Evolutionary conservation across 768 basidiomycete genomes (phyloP), one percentile per base, ranked within the genome.

Genomic region (Nidularia pulvinata): DNA sequence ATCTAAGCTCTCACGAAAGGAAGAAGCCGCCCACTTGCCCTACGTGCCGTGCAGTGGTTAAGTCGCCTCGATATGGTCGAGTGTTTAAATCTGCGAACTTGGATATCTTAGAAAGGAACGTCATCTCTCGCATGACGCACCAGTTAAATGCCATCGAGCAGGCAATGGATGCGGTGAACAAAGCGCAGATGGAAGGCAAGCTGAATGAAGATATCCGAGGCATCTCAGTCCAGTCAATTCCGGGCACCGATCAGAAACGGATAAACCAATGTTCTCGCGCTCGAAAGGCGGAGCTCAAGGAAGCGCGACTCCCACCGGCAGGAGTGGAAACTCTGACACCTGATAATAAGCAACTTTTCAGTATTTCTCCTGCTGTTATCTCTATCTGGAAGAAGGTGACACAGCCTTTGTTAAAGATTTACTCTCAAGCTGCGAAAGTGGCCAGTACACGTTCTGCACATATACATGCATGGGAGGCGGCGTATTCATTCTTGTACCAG

Each of bases 21-120:
- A 62, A 67, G 58, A 66, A 64, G 47, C 79, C 80, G 1, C 84
- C 86, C 0, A 68, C 73, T 0, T 90, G 89, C 56, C 88, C 88
- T 0, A 80, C 77, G 4, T 90, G 88, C 61, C 81, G 85, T 33
- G 59, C 69, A 5, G 72, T 78, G 1, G 82, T 90, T 54, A 82
- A 77, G 1, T 70, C 80, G 2, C 78, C 74, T 3, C 79, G 86
- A 3, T 89, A 90, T 57, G 80, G 85, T 6, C 78, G 86, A 3
- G 67, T 81, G 35, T 76, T 74, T 61, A 90, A 89, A 62, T 77
- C 82, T 6, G 84, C 86, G 0, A 74, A 80, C 46, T 67, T 91
- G 46, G 86, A 88, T 56, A 81, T 89, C 6, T 59, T 88, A 51
- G 88, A 89, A 61, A 75, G 76, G 53, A 88, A 88, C 54, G 74